Conservation (phyloP, 1,139 yeast genomes). For the Geotrichum australiense region DNA sequence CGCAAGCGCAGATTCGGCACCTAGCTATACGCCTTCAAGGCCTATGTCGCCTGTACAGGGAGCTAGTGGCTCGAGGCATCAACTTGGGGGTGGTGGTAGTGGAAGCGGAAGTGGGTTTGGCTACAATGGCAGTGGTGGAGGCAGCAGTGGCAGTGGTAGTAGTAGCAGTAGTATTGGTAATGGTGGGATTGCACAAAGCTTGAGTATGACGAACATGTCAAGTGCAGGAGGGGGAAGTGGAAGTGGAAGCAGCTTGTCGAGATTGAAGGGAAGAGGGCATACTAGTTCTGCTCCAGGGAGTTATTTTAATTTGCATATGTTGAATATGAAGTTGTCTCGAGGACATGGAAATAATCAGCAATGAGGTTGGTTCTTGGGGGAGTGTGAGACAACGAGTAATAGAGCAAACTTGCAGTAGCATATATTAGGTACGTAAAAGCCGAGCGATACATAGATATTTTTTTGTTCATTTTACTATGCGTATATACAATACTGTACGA, state of each 20-base stretch:
- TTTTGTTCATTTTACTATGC: no score
- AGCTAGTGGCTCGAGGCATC: not conserved
- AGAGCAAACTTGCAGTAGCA: not conserved
- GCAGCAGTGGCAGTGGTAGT: not conserved
- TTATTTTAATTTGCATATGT: slow-evolving; percentile 6
- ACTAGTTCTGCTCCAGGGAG: slow-evolving; percentile 10
- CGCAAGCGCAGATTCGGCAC: slow-evolving; percentile 20
- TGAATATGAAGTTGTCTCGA: slow-evolving; percentile 9
- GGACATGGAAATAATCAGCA: not conserved
- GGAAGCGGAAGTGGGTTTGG: not conserved
- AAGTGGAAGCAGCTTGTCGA: not conserved
- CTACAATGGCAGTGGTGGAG: not conserved
- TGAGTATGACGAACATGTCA: slow-evolving; percentile 3
- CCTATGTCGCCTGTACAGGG: not conserved
- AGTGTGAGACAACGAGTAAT: no score
- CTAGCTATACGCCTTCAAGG: slow-evolving; percentile 5
- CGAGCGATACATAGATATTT: no score
- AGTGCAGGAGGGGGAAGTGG: not conserved
- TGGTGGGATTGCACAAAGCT: not conserved
- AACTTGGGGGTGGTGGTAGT: not conserved
- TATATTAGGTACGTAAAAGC: no score
- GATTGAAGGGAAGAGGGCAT: no score
- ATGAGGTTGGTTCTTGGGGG: not conserved
- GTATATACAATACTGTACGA: no score
- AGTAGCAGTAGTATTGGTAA: not conserved